These are phyloP conservation scores for Leccinum subrobustum DNA, from an alignment of 1,284 basidiomycete genomes.

Conservation along the genomic window DNA sequence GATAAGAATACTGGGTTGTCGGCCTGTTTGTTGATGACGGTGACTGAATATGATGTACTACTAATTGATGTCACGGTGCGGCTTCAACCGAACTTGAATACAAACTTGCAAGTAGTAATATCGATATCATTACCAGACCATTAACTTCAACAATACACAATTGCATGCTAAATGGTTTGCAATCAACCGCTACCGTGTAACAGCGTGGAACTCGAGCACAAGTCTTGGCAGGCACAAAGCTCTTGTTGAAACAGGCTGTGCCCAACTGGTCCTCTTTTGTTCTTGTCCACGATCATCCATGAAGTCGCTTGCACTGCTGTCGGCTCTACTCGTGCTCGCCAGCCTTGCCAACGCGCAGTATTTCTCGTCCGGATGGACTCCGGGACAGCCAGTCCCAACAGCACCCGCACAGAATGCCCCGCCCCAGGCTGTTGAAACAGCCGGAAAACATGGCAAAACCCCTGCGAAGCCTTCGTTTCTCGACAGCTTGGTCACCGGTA, in stretches of 20 bases:
- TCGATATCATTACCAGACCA: no score
- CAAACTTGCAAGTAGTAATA: neutral
- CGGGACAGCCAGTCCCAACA: conserved; percentile 55
- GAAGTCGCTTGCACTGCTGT: conserved; percentile 43
- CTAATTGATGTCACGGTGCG: neutral
- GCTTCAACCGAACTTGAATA: neutral
- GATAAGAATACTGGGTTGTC: neutral
- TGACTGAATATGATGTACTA: neutral
- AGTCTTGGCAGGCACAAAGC: neutral
- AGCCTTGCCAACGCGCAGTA: conserved; percentile 58
- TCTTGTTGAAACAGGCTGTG: neutral
- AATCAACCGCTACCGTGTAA: neutral
- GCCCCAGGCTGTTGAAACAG: conserved; percentile 18
- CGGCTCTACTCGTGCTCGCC: conserved; percentile 36
- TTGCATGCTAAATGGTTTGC: neutral
- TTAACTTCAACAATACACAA: no score
- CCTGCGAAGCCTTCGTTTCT: conserved; percentile 25
- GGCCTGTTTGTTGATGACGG: neutral
- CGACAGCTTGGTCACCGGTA: conserved; percentile 27
- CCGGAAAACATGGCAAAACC: conserved; percentile 15
- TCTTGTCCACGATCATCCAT: conserved; percentile 33
- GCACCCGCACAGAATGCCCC: conserved; percentile 16
- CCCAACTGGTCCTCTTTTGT: neutral
- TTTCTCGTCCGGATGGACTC: conserved; percentile 75
- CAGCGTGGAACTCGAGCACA: neutral